phyloP scores from a whole-genome alignment of 129 eudicot genomes.

The Dittrichia graveolens region DNA sequence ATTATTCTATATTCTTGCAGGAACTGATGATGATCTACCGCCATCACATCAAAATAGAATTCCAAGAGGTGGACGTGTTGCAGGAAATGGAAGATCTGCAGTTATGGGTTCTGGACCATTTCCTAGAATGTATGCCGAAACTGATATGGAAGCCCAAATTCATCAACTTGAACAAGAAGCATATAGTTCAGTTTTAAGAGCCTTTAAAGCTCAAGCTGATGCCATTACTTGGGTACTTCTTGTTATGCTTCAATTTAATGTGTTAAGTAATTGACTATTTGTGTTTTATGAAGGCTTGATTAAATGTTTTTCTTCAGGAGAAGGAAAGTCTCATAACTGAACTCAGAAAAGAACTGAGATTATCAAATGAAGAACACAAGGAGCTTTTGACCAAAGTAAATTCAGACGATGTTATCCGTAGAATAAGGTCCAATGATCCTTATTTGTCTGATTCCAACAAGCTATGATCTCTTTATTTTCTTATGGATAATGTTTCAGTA shows the following conservation, averaged over 20 bases:
- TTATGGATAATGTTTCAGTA: background rate
- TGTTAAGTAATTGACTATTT: conserved; percentile 23
- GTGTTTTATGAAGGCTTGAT: background rate
- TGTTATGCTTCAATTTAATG: conserved; percentile 23
- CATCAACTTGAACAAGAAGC: conserved; percentile 83
- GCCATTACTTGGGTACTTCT: conserved; percentile 83
- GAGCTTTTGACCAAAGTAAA: conserved; percentile 82
- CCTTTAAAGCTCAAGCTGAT: conserved; percentile 91
- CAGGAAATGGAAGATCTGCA: conserved; percentile 82
- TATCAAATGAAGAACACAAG: conserved; percentile 92
- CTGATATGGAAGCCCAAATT: conserved; percentile 92
- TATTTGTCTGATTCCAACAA: conserved; percentile 7
- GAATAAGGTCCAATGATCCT: conserved; percentile 67
- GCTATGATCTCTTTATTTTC: background rate
- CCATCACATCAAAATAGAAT: conserved; percentile 88
- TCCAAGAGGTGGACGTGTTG: conserved; percentile 73
- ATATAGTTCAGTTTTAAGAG: conserved; percentile 62
- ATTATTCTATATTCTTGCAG: conserved; percentile 37
- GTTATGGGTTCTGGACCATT: conserved; percentile 61
- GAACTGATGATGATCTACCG: conserved; percentile 93
- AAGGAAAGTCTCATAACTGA: conserved; percentile 91
- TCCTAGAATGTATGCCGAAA: conserved; percentile 60
- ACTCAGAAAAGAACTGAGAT: conserved; percentile 83
- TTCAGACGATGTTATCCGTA: conserved; percentile 71
- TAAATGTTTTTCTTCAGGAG: conserved; percentile 57